Percentiles rank a stretch among this genome's conserved stretches.
Conservation (phyloP, 139 green algal species). For the Asterochloris erici region DNA sequence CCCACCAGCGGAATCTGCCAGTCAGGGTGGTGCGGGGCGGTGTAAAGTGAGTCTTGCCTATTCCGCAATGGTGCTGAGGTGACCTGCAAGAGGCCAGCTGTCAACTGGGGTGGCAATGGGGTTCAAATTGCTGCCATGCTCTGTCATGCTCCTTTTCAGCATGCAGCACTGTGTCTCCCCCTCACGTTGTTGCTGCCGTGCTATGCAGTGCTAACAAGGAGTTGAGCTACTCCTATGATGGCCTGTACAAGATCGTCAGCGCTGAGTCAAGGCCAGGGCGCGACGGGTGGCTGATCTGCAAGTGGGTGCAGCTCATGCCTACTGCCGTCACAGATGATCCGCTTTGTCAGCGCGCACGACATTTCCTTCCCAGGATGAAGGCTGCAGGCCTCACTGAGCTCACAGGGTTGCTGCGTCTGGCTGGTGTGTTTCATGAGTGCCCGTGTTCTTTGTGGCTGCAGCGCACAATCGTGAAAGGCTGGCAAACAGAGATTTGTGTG, state of each 20-base stretch:
- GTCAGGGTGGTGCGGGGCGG: slow-evolving; percentile 43
- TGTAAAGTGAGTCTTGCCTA: background rate
- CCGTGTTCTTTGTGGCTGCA: too few relatives aligned
- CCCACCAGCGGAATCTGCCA: slow-evolving; percentile 31
- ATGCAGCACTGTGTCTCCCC: background rate
- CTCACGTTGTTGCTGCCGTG: background rate
- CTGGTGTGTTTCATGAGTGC: too few relatives aligned
- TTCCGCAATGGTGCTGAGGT: background rate
- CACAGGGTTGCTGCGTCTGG: background rate
- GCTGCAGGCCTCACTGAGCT: background rate
- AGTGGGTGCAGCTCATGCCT: background rate
- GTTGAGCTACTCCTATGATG: slow-evolving; percentile 53
- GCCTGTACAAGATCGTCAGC: slow-evolving; percentile 48
- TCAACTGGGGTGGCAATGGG: too few relatives aligned
- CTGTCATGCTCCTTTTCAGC: background rate
- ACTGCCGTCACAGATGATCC: background rate
- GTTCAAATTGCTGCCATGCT: background rate
- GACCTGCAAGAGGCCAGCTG: background rate
- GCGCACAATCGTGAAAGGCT: too few relatives aligned
- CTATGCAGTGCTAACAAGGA: slow-evolving; percentile 9
- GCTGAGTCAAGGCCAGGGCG: slow-evolving; percentile 15
- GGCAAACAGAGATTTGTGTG: background rate
- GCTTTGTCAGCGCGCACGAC: background rate
- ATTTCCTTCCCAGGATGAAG: background rate
- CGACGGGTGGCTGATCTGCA: slow-evolving; percentile 31